These are phyloP conservation scores for Colletotrichum magnum DNA, from an alignment of 2,329 filamentous ascomycete species.

Conservation along the genomic window DNA sequence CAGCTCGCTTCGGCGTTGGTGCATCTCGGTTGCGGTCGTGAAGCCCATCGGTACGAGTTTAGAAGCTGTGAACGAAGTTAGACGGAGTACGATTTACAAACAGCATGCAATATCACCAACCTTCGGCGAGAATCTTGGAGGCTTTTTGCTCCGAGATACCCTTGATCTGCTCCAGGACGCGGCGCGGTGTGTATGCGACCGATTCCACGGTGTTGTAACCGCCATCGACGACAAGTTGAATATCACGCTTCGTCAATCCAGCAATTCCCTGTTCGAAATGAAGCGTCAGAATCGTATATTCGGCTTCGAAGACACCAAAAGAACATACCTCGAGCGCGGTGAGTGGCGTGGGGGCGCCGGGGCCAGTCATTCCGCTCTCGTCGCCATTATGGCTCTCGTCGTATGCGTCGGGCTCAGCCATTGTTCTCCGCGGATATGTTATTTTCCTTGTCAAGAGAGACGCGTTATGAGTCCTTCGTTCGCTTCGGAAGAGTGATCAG, in stretches of 20 bases:
- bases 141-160: conserved; percentile 98
- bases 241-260: conserved; percentile 93
- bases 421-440: conserved; percentile 43
- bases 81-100: conserved; percentile 13
- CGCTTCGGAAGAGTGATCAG: too few species aligned
- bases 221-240: conserved; percentile 91
- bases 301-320: not conserved
- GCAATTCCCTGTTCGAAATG: conserved; percentile 76
- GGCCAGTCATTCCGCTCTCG: conserved; percentile 81
- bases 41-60: conserved; percentile 99
- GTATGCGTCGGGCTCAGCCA: conserved; percentile 71
- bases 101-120: conserved; percentile 60
- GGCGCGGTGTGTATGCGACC: conserved; percentile 90
- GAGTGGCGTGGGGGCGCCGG: conserved; percentile 94
- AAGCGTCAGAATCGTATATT: conserved; percentile 6
- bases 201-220: conserved; percentile 97
- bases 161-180: conserved; percentile 93
- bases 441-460: too few species aligned
- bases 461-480: too few species aligned
- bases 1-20: conserved; percentile 93
- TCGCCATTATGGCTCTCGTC: conserved; percentile 78
- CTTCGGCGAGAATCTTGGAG: conserved; percentile 89
- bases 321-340: conserved; percentile 83
- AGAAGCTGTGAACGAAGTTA: conserved; percentile 71
- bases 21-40: conserved; percentile 99